Conservation (phyloP, 2,329 filamentous ascomycete genomes). For the Penicillium crustosum region DNA sequence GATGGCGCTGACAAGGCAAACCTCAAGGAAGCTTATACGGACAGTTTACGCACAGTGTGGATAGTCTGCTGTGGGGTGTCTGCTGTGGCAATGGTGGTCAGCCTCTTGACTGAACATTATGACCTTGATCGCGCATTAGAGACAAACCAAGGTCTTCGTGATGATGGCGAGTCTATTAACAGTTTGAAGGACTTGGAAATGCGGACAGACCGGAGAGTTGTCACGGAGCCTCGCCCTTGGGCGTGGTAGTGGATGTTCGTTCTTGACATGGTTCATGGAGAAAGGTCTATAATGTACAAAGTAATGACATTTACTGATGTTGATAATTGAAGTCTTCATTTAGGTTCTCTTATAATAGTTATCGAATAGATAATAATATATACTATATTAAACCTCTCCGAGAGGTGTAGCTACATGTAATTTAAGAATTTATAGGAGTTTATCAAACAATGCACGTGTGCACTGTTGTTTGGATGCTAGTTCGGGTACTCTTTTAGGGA, state of each 20-base stretch:
- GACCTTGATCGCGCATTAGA: conserved; percentile 44
- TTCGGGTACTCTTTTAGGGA: neutral
- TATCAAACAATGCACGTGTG: neutral
- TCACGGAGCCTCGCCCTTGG: conserved; percentile 11
- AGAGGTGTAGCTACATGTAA: no score
- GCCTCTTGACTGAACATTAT: conserved; percentile 54
- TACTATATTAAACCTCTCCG: no score
- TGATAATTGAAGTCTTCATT: conserved; percentile 3
- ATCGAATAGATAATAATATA: no score
- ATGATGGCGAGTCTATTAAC: conserved; percentile 2
- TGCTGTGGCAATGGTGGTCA: conserved; percentile 52
- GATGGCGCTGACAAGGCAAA: conserved; percentile 41
- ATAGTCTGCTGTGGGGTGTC: conserved; percentile 56
- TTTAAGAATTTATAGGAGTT: neutral
- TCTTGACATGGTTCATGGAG: neutral
- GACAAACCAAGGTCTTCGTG: conserved; percentile 25
- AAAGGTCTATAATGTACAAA: conserved; percentile 7
- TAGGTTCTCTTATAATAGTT: no score
- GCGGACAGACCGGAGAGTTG: neutral
- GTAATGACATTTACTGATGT: neutral
- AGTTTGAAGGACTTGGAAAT: conserved; percentile 22
- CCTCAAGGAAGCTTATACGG: conserved; percentile 55
- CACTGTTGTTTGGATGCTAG: neutral
- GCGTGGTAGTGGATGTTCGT: conserved; percentile 10
- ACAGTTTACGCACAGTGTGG: conserved; percentile 57